Conservation (phyloP, 768 basidiomycete genomes). For the Tricholomella constricta region DNA sequence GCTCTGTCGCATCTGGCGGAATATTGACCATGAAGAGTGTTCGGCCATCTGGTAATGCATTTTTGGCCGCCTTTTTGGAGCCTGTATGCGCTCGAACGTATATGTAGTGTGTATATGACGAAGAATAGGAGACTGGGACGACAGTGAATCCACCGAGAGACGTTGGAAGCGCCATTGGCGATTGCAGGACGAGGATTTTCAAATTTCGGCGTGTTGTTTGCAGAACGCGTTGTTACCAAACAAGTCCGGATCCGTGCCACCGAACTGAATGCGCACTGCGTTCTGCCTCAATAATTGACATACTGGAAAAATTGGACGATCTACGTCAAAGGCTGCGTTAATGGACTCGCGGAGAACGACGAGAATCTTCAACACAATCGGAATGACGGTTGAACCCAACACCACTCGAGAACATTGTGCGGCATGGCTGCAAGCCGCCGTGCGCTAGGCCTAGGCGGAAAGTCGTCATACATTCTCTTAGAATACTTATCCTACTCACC, state of each 20-base stretch:
- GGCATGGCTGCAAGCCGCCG: too few relatives aligned
- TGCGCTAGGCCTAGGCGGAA: too few relatives aligned
- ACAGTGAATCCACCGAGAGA: constrained; percentile 51
- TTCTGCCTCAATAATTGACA: too few relatives aligned
- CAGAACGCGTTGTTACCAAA: neutral
- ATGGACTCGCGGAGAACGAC: too few relatives aligned
- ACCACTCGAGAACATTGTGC: too few relatives aligned
- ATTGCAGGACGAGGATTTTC: neutral
- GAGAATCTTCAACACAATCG: too few relatives aligned
- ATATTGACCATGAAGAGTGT: constrained; percentile 90
- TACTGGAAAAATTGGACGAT: too few relatives aligned
- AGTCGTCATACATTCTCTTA: too few relatives aligned
- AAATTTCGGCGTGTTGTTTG: neutral
- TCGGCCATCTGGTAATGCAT: constrained; percentile 50
- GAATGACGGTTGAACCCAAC: too few relatives aligned
- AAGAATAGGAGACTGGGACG: constrained; percentile 44
- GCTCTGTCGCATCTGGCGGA: constrained; percentile 84
- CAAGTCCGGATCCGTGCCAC: constrained; percentile 32
- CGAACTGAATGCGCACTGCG: too few relatives aligned
- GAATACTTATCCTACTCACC: too few relatives aligned
- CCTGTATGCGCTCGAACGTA: constrained; percentile 71
- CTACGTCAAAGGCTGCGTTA: too few relatives aligned
- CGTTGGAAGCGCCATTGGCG: constrained; percentile 27
- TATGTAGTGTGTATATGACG: constrained; percentile 63
- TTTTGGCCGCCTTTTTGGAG: constrained; percentile 40